Evolutionary conservation across 345 rosid species (phyloP).

Genomic region (Adansonia digitata): DNA sequence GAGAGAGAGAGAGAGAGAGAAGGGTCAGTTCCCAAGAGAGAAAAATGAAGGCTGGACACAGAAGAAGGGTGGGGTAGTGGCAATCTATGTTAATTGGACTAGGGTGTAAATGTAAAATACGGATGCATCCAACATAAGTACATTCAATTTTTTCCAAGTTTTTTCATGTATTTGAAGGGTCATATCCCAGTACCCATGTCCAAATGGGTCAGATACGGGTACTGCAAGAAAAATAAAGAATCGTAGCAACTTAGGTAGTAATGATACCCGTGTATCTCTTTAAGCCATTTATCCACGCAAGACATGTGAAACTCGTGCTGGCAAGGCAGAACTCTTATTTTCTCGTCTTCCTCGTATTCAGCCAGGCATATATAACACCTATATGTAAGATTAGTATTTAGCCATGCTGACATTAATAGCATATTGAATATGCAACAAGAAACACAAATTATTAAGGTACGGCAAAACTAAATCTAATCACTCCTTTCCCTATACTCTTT

Average conservation of each 20-base stretch:
- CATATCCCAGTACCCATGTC: too few relatives aligned
- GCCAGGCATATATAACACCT: constrained; percentile 74
- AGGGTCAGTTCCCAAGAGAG: background rate
- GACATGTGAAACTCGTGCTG: constrained; percentile 74
- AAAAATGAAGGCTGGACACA: background rate
- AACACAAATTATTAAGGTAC: background rate
- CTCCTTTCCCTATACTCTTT: background rate
- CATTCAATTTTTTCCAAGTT: too few relatives aligned
- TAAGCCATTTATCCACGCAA: constrained; percentile 80
- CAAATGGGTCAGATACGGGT: too few relatives aligned
- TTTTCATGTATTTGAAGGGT: too few relatives aligned
- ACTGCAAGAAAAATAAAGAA: too few relatives aligned
- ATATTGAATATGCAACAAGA: background rate
- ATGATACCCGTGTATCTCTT: constrained; percentile 71
- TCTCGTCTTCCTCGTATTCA: constrained; percentile 67
- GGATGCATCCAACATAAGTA: too few relatives aligned
- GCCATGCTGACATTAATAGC: background rate
- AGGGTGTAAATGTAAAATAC: too few relatives aligned
- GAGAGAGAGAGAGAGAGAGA: too few relatives aligned
- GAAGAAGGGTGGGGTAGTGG: background rate
- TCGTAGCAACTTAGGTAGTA: too few relatives aligned
- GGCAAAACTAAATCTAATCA: background rate
- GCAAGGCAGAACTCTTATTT: constrained; percentile 73
- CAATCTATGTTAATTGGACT: too few relatives aligned
- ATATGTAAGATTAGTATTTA: constrained; percentile 1